Base-by-base conservation (phyloP, 176 grass and related monocot species). In the Secale cereale region DNA sequence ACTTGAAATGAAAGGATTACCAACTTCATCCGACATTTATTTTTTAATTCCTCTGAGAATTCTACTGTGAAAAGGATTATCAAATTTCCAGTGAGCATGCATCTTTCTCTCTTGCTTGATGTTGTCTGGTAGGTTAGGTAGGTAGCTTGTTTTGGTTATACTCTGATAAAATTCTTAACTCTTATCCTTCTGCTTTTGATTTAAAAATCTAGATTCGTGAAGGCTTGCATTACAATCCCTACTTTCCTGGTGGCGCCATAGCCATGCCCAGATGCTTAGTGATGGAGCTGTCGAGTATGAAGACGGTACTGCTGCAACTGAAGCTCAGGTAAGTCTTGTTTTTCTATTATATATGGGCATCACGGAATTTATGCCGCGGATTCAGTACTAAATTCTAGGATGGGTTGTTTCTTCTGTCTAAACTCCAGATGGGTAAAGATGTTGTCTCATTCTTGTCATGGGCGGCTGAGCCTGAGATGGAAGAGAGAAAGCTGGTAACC, bases 201-300 rank as follows among this genome's bases (percentile, higher is more conserved):
- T 67, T 96, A 50, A 27, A 15, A 70, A 78, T 66, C 12, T 89
- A 99, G 97, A 99, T 99, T 88, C 91, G 97, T 76, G 97, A 99
- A 26, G 97, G 97, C 37, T 80, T 99, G 62, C 97, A 94, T 59
- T 99, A 99, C 79, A 99, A 99, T 77, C 97, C 97, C 9, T 99
- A 99, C 82, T 99, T 99, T 65, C 92, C 94, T 80, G 97, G 97
- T 56, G 97, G 97, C 80, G 97, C 94, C 83, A 99, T 99, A 91
- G 97, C 97, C 87, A 99, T 99, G 97, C 97, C 97, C 30, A 92
- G 88, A 99, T 99, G 97, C 97, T 99, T 90, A 99, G 88, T 7
- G 97, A 99, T 91, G 97, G 85, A 80, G 88, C 94, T 84, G 32
- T 99, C 15, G 92, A 99, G 82, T 99, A 99, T 52, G 97, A 99